Evolutionary conservation across 2,329 filamentous ascomycete species (phyloP), one percentile per base, ranked within the genome.

Genomic region (Arthroderma uncinatum): DNA sequence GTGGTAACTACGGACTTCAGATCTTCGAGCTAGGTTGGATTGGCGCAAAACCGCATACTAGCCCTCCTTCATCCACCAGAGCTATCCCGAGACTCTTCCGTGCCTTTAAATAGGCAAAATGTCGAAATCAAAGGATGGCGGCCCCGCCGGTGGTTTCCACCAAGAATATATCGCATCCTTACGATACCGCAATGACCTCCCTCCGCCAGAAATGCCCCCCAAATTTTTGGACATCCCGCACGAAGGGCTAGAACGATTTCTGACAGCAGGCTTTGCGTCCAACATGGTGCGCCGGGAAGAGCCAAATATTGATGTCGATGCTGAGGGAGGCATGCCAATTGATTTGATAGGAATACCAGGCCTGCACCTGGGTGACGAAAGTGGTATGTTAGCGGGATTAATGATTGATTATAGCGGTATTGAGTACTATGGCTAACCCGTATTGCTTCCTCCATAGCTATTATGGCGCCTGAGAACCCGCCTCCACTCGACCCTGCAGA

Each of bases 151-250:
- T 62, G 65, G 70, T 60, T 83, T 82, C 66, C 89, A 95, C 70
- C 93, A 98, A 75, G 93, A 98, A 74, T 97, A 96, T 74, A 95
- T 98, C 70, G 92, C 91, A 62, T 87, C 91, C 66, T 89, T 96
- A 68, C 84, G 93, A 73, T 98, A 94, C 73, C 90, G 89, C 67
- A 98, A 98, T 82, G 86, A 89, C 64, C 84, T 98, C 14, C 93
- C 93, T 62, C 91, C 93, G 62, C 93, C 93, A 56, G 89, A 92
- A 57, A 90, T 91, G 69, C 90, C 92, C 0, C 93, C 93, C 0
- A 98, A 98, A 78, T 85, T 98, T 61, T 86, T 98, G 65, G 89
- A 97, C 63, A 95, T 98, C 60, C 92, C 93, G 9, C 95, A 95
- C 66, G 93, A 89, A 57, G 93, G 93, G 42, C 81, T 97, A 14